Evolutionary conservation across 192 early-diverging fungal species (phyloP).

Genomic region (Backusella circina): DNA sequence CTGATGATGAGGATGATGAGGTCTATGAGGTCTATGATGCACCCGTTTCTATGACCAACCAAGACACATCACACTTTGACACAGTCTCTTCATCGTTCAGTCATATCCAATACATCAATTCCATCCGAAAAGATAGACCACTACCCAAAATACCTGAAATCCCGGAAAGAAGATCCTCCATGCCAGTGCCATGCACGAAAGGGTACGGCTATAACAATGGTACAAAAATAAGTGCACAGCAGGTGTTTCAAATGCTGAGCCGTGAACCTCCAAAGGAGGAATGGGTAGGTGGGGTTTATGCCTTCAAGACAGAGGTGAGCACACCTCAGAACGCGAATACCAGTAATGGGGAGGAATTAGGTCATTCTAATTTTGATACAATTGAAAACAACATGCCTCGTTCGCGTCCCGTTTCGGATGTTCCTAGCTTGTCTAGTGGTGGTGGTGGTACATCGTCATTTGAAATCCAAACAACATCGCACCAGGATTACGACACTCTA

Average conservation of each 20-base stretch:
- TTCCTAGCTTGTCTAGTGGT: not conserved
- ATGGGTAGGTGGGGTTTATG: not conserved
- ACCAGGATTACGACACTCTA: not conserved
- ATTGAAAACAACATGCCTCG: not conserved
- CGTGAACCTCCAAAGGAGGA: not conserved
- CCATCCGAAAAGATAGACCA: not conserved
- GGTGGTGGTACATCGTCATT: not conserved
- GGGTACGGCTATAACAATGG: not conserved
- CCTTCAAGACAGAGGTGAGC: not conserved
- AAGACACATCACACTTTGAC: not conserved
- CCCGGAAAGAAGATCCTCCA: not conserved
- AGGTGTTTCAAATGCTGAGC: slow-evolving; percentile 4
- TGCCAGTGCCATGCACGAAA: not conserved
- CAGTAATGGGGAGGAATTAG: no score
- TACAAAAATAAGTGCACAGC: not conserved
- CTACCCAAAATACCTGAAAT: slow-evolving; percentile 2
- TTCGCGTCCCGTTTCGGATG: not conserved
- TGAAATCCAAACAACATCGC: not conserved
- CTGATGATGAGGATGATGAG: not conserved
- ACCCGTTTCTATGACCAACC: not conserved
- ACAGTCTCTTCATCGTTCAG: not conserved
- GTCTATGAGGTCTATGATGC: not conserved
- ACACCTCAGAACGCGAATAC: no score
- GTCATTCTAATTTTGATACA: not conserved
- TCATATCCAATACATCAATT: not conserved